These are phyloP conservation scores for Hemileccinum rubropunctum DNA, from an alignment of 768 basidiomycete species.

Conservation along the genomic window DNA sequence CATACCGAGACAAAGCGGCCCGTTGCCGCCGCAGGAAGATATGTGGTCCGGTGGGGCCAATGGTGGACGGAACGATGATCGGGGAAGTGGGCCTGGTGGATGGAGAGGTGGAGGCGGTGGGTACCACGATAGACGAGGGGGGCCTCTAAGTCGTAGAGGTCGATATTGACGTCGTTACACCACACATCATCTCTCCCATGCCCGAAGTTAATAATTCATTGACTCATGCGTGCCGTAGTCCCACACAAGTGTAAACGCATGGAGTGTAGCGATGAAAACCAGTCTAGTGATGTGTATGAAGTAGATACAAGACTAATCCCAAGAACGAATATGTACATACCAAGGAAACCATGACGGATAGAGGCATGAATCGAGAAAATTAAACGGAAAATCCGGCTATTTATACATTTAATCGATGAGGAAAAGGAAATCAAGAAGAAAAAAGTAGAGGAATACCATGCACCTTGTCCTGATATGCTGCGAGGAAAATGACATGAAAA, in stretches of 20 bases:
- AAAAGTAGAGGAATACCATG: not conserved
- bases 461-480: not conserved
- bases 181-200: too few species aligned
- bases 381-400: not conserved
- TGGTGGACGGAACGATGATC: conserved; percentile 35
- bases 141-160: conserved; percentile 19
- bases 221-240: conserved; percentile 5
- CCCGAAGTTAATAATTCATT: not conserved
- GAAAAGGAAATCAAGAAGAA: not conserved
- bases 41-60: conserved; percentile 39
- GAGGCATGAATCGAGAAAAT: not conserved
- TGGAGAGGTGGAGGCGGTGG: conserved; percentile 36
- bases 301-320: conserved; percentile 9
- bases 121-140: conserved; percentile 24
- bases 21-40: conserved; percentile 52
- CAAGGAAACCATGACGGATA: not conserved
- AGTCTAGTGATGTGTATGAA: conserved; percentile 12
- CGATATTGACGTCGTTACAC: conserved; percentile 14
- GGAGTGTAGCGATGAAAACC: conserved; percentile 1
- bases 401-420: conserved; percentile 14
- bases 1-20: conserved; percentile 34
- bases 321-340: conserved; percentile 2
- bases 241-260: not conserved
- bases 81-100: conserved; percentile 20
- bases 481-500: not conserved